Conservation (phyloP, 2,329 filamentous ascomycete genomes). For the Myotisia sp. region DNA sequence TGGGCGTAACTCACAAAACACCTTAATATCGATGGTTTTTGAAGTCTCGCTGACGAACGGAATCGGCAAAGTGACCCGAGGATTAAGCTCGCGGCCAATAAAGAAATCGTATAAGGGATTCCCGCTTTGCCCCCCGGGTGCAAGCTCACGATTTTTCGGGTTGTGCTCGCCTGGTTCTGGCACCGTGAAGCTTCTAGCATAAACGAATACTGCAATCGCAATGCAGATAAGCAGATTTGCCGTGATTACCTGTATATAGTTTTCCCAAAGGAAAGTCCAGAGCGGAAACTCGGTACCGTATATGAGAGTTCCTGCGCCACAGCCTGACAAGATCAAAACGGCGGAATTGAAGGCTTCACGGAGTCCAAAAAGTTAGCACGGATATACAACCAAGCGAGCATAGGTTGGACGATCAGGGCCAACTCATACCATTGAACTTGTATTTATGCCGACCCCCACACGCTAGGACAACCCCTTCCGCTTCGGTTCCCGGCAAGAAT, state of each 20-base stretch:
- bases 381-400: slow-evolving; percentile 5
- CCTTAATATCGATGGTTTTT: slow-evolving; percentile 70
- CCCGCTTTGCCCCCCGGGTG: slow-evolving; percentile 64
- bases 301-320: slow-evolving; percentile 57
- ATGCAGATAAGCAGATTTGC: slow-evolving; percentile 67
- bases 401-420: neutral
- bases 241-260: slow-evolving; percentile 75
- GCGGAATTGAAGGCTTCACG: slow-evolving; percentile 62
- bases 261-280: slow-evolving; percentile 87
- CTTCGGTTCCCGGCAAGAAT: slow-evolving; percentile 58
- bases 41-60: slow-evolving; percentile 53
- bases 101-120: slow-evolving; percentile 91
- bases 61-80: slow-evolving; percentile 51
- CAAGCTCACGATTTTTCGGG: slow-evolving; percentile 58
- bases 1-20: slow-evolving; percentile 79
- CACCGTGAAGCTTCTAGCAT: slow-evolving; percentile 67
- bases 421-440: slow-evolving; percentile 54
- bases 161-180: slow-evolving; percentile 49
- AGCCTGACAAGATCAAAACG: slow-evolving; percentile 53
- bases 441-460: slow-evolving; percentile 66
- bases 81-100: slow-evolving; percentile 89
- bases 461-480: slow-evolving; percentile 54
- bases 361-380: slow-evolving; percentile 12
- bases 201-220: slow-evolving; percentile 60
- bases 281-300: slow-evolving; percentile 71